Evolutionary conservation across 2,329 filamentous ascomycete species (phyloP), one percentile per base, ranked within the genome.

Genomic region (Xylariaceae sp.): DNA sequence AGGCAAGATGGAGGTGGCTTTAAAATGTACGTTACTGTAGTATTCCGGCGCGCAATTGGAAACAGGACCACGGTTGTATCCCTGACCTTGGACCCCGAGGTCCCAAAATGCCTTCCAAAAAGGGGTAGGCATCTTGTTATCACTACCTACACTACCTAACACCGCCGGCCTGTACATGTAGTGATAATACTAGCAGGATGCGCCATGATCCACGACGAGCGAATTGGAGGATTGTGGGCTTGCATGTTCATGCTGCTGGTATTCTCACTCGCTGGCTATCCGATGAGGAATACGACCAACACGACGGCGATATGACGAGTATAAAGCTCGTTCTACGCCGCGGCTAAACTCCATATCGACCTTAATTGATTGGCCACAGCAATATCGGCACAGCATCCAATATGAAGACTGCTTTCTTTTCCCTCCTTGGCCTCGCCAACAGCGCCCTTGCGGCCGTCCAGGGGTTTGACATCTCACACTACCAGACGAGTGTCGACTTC

Each of bases 391-490:
- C 32, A 29, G 18, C 30, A 21, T 22, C 34, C 44, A 58, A 48
- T 10, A 65, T 66, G 59, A 63, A 58, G 36, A 41, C 48, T 18
- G 45, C 53, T 12, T 43, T 61, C 42, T n/a, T 51, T n/a, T 43
- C 51, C 18, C 32, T 55, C 39, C 43, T 63, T 1, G 49, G 52
- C 15, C 54, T 65, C 10, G 50, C 53, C 41, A 58, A 59, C 44
- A 46, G 57, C 46, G 59, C 59, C 47, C 60, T 64, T 19, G 70
- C 71, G 22, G 58, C 66, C 2, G 68, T 73, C 26, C 67, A 69
- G 18, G 73, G 73, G 9, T 75, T 75, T 46, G 73, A 76, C 53
- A 72, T 75, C 49, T 76, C 73, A 19, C 57, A 68, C 51, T 75
- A 70, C 40, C 72, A 76, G 56, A 49, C 63, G 44, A 70, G 44